Percentiles rank a stretch among this genome's conserved stretches.
These are phyloP conservation scores for Verbena officinalis DNA, from an alignment of 257 asterid genomes.

Conservation along the genomic window DNA sequence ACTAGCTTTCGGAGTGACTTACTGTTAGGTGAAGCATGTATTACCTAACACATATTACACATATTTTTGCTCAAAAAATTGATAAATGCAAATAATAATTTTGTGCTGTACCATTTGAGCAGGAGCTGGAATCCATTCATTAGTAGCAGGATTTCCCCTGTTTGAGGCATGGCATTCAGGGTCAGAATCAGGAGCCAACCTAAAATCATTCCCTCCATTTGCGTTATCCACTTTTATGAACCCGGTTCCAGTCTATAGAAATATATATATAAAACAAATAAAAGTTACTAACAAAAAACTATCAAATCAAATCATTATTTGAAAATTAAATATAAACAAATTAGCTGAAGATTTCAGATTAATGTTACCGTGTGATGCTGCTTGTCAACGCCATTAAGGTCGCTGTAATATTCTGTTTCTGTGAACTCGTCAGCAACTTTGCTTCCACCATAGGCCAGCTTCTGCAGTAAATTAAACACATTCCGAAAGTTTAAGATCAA, in stretches of 20 bases:
- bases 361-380: slow-evolving; percentile 96
- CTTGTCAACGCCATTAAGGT: slow-evolving; percentile 74
- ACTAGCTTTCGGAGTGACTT: too few relatives aligned
- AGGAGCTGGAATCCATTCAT: slow-evolving; percentile 88
- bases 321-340: too few relatives aligned
- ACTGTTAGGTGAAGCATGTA: too few relatives aligned
- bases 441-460: slow-evolving; percentile 53
- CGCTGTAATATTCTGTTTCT: slow-evolving; percentile 87
- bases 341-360: too few relatives aligned
- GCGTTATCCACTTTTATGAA: slow-evolving; percentile 62
- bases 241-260: slow-evolving; percentile 84
- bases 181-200: slow-evolving; percentile 47
- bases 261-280: slow-evolving; percentile 8
- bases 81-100: background rate
- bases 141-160: slow-evolving; percentile 96
- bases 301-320: background rate
- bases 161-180: slow-evolving; percentile 54
- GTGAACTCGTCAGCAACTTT: slow-evolving; percentile 64
- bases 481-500: background rate
- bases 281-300: background rate
- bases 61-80: background rate
- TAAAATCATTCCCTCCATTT: slow-evolving; percentile 45
- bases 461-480: slow-evolving; percentile 41
- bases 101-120: slow-evolving; percentile 37
- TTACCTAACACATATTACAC: too few relatives aligned